Evolutionary conservation across 2,329 filamentous ascomycete species (phyloP).

Genomic region (Colletotrichum paranaense): DNA sequence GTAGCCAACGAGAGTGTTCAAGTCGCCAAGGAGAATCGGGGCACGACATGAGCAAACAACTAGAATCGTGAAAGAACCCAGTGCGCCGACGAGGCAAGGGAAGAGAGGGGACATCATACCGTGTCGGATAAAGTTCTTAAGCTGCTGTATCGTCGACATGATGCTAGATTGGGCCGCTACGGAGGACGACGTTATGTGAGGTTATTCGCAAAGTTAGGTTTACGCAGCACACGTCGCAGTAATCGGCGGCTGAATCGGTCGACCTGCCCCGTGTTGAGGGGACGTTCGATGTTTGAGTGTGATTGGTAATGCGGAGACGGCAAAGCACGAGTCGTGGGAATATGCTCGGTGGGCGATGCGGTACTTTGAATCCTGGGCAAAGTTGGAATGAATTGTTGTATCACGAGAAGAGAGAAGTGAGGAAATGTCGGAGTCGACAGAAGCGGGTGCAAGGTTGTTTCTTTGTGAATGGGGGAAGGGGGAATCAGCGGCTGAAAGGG

Average conservation of each 20-base stretch:
- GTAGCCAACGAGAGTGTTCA: slow-evolving; percentile 20
- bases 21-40: slow-evolving; percentile 33
- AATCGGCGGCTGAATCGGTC: slow-evolving; percentile 17
- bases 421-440: neutral
- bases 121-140: slow-evolving; percentile 98
- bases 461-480: slow-evolving; percentile 21
- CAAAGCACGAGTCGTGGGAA: slow-evolving; percentile 22
- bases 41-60: no score
- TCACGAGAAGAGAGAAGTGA: neutral
- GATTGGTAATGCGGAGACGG: slow-evolving; percentile 29
- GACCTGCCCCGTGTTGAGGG: slow-evolving; percentile 9
- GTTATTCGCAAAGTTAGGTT: slow-evolving; percentile 10
- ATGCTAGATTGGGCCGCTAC: slow-evolving; percentile 30
- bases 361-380: neutral
- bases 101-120: slow-evolving; percentile 58
- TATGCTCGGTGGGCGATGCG: slow-evolving; percentile 1
- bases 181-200: slow-evolving; percentile 1
- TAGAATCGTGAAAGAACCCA: neutral
- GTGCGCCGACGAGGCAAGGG: neutral
- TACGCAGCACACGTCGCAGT: slow-evolving; percentile 5
- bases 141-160: slow-evolving; percentile 87
- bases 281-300: slow-evolving; percentile 6
- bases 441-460: slow-evolving; percentile 16
- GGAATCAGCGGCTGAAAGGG: slow-evolving; percentile 16
- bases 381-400: neutral